Evolutionary conservation across 2,329 filamentous ascomycete species (phyloP).

Genomic region (Claviceps pazoutovae): DNA sequence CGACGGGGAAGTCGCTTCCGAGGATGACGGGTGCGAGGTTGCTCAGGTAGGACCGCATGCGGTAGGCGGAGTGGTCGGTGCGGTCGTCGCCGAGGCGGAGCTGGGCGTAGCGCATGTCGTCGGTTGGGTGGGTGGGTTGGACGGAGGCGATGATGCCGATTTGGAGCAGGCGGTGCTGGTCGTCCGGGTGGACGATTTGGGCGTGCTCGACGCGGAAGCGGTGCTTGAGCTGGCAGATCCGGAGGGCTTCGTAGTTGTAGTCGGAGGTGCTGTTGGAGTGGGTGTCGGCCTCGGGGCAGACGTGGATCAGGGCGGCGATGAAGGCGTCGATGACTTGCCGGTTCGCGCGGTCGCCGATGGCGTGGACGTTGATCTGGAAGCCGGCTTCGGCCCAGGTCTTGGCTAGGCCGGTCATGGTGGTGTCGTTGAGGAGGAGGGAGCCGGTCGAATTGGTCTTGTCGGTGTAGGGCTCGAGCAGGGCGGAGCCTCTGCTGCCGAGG

Average conservation of each 20-base stretch:
- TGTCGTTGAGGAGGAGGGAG: constrained; percentile 53
- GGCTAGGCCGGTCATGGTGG: constrained; percentile 38
- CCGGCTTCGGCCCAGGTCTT: constrained; percentile 44
- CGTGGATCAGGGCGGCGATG: constrained; percentile 36
- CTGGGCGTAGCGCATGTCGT: constrained; percentile 55
- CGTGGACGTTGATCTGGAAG: constrained; percentile 59
- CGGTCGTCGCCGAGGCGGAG: constrained; percentile 42
- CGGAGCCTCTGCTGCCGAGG: constrained; percentile 57
- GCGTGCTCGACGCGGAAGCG: constrained; percentile 58
- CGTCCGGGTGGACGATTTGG: constrained; percentile 53
- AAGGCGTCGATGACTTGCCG: constrained; percentile 50
- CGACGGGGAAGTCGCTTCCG: constrained; percentile 59
- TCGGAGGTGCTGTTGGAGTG: constrained; percentile 16
- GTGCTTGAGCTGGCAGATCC: constrained; percentile 36
- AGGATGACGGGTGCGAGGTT: constrained; percentile 35
- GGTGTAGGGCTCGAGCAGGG: constrained; percentile 55
- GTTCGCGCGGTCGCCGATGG: constrained; percentile 57
- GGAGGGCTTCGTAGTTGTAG: constrained; percentile 17
- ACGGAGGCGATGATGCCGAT: constrained; percentile 54
- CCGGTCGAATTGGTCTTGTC: constrained; percentile 47
- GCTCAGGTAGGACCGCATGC: constrained; percentile 46
- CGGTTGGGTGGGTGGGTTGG: constrained; percentile 59
- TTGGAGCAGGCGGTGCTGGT: constrained; percentile 44
- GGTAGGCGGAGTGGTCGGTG: constrained; percentile 44
- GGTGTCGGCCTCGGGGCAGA: constrained; percentile 29